Percentiles rank a stretch among this genome's conserved stretches.
These are phyloP conservation scores for Emergomyces africanus DNA, from an alignment of 2,329 filamentous ascomycete species.

Conservation along the genomic window DNA sequence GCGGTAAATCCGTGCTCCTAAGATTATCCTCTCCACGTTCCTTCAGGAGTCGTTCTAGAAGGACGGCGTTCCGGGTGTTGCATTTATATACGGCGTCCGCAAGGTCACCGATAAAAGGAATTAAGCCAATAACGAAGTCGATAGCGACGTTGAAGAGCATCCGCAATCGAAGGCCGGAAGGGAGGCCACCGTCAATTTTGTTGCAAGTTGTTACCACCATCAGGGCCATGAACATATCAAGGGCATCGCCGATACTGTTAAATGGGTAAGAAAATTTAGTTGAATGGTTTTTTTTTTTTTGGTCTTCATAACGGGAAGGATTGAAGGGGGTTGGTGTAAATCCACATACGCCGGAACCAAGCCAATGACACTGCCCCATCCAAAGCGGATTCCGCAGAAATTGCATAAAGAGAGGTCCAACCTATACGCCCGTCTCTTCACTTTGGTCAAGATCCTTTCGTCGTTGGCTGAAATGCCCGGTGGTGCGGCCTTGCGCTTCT, in stretches of 20 bases:
- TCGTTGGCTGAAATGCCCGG: constrained; percentile 74
- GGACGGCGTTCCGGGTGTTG: constrained; percentile 35
- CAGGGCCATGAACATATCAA: constrained; percentile 61
- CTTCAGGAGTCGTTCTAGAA: constrained; percentile 33
- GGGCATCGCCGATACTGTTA: constrained; percentile 56
- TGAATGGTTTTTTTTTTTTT: neutral
- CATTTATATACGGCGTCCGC: constrained; percentile 36
- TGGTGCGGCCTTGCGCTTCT: constrained; percentile 71
- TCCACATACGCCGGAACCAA: constrained; percentile 62
- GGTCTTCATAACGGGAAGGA: neutral
- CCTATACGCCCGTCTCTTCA: constrained; percentile 72
- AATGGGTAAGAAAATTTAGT: neutral
- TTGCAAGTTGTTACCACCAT: constrained; percentile 62
- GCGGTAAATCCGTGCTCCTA: neutral
- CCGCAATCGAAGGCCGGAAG: constrained; percentile 40
- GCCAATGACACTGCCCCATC: constrained; percentile 79
- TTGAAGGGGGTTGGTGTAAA: neutral
- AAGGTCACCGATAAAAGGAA: constrained; percentile 39
- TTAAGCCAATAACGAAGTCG: constrained; percentile 36
- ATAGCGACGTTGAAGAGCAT: constrained; percentile 70
- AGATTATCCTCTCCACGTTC: constrained; percentile 23
- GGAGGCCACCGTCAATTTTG: constrained; percentile 63
- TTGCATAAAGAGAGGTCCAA: constrained; percentile 78
- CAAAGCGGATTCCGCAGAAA: constrained; percentile 69
- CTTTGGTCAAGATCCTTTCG: constrained; percentile 66